Percentiles rank a stretch among this genome's conserved stretches.
Evolutionary conservation across 768 basidiomycete species (phyloP).

Genomic region (Amylocystis lapponica): DNA sequence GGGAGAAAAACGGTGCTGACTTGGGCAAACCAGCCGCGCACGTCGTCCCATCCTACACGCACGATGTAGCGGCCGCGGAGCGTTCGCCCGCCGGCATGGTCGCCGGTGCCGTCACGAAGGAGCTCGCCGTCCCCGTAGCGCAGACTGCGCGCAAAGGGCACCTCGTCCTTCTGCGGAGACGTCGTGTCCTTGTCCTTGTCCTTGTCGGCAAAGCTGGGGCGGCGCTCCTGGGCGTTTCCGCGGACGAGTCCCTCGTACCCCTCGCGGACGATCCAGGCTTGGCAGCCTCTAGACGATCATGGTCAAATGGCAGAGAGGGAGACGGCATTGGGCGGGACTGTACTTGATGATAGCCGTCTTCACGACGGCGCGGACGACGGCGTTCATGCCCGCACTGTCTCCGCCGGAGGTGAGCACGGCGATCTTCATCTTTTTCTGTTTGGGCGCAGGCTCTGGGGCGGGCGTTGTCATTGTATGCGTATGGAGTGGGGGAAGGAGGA

Average conservation of each 20-base stretch:
- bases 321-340: conserved; percentile 21
- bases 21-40: conserved; percentile 90
- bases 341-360: conserved; percentile 89
- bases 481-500: background rate
- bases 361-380: conserved; percentile 89
- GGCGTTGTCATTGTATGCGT: background rate
- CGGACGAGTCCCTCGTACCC: conserved; percentile 97
- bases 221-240: conserved; percentile 58
- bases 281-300: conserved; percentile 67
- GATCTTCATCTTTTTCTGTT: conserved; percentile 66
- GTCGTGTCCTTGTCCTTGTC: conserved; percentile 17
- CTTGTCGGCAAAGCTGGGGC: conserved; percentile 12
- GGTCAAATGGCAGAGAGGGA: conserved; percentile 3
- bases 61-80: conserved; percentile 92
- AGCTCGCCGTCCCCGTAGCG: conserved; percentile 79
- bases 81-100: conserved; percentile 57
- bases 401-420: conserved; percentile 95
- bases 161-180: conserved; percentile 22
- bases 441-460: background rate
- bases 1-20: conserved; percentile 33
- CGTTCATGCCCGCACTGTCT: conserved; percentile 98
- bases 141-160: conserved; percentile 58
- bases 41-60: conserved; percentile 97
- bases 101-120: conserved; percentile 76
- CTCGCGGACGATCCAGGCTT: conserved; percentile 94